These are phyloP conservation scores for Aphanomyces euteiches DNA, from an alignment of 352 stramenopile species.

Conservation along the genomic window DNA sequence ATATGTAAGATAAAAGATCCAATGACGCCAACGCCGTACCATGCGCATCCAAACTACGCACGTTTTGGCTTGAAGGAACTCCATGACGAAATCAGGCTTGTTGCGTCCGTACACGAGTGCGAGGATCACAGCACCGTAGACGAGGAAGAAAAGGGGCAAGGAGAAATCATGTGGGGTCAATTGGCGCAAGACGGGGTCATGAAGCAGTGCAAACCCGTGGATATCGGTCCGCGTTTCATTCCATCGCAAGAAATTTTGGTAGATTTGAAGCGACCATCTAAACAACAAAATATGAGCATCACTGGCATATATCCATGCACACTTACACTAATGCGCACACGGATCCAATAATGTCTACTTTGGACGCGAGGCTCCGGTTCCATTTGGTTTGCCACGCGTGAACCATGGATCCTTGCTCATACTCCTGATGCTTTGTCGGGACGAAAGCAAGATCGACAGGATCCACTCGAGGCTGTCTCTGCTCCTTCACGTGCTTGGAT, in stretches of 20 bases:
- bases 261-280: conserved; percentile 37
- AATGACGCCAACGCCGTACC: conserved; percentile 16
- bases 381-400: conserved; percentile 16
- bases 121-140: conserved; percentile 36
- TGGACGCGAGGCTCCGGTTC: conserved; percentile 21
- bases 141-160: conserved; percentile 35
- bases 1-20: not conserved
- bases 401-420: not conserved
- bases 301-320: not conserved
- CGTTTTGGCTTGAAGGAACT: conserved; percentile 38
- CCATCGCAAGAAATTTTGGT: conserved; percentile 38
- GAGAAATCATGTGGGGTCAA: conserved; percentile 37
- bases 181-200: conserved; percentile 37
- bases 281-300: not conserved
- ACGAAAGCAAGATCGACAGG: not conserved
- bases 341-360: conserved; percentile 21
- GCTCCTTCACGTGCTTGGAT: not conserved
- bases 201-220: conserved; percentile 32
- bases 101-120: conserved; percentile 35
- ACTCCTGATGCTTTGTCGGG: too few relatives aligned
- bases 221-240: conserved; percentile 39
- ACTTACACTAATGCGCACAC: conserved; percentile 22
- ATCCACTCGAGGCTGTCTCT: not conserved
- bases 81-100: conserved; percentile 40
- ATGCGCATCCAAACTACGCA: conserved; percentile 43